Evolutionary conservation across 495 filamentous ascomycete species (phyloP), one percentile per base, ranked within the genome.

Genomic region (Lepraria neglecta): DNA sequence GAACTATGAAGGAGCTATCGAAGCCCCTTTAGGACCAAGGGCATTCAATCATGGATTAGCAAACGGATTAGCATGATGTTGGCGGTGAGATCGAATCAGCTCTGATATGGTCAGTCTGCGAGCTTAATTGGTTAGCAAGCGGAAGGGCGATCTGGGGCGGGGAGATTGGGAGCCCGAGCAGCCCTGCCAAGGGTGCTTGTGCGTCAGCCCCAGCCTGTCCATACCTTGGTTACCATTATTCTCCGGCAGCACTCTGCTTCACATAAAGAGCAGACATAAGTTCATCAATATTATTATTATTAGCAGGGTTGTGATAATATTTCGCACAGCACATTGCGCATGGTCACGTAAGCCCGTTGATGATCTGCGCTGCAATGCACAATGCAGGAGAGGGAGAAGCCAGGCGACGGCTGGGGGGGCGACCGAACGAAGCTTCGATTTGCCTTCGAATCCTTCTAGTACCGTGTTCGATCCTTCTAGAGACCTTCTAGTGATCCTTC

Each of bases 1-100:
- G 58, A 52, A 17, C 42, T 53, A 43, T 47, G 52, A 56, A n/a
- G 35, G 59, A 43, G 10, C 33, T 44, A 43, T 47, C 15, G 52
- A 61, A 61, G 51, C 51, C 59, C 59, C 59, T 54, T 54, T 19
- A 19, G 31, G 35, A 10, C 35, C 9, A 12, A 10, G 35, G 51
- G 31, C 31, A 19, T 15, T 54, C 51, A 54, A 54, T 35, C 9
- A 54, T 30, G 31, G 21, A 21, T 19, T 54, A 38, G 50, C 17
- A 11, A 43, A 35, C 19, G 17, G 35, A 24, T 24, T 19, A 61
- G 40, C 51, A 59, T 44, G 51, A 42, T 52, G 42, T 24, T 61
- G 51, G 59, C 51, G 59, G 59, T 61, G 59, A 61, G 43, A 51
- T 61, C 59, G 51, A 56, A 56, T 61, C 59, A 61, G 42, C 40